These are phyloP conservation scores for Plasmodium billcollinsi DNA, from an alignment of 169 alveolate species.

Conservation along the genomic window DNA sequence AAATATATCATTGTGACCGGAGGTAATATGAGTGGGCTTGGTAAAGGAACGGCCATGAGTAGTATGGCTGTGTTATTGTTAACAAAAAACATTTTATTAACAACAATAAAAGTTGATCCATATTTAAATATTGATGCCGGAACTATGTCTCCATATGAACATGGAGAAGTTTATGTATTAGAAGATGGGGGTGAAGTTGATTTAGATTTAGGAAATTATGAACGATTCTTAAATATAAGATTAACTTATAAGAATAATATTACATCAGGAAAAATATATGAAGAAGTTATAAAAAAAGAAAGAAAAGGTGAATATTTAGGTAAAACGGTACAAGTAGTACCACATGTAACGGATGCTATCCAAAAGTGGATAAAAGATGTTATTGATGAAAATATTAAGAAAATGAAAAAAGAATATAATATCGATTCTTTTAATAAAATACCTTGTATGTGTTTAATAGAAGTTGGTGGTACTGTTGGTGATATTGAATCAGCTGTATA, in stretches of 20 bases:
- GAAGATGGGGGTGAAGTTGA: conserved; percentile 99
- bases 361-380: conserved; percentile 91
- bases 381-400: conserved; percentile 81
- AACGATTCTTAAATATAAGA: conserved; percentile 93
- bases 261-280: conserved; percentile 97
- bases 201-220: conserved; percentile 98
- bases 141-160: conserved; percentile 98
- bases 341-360: conserved; percentile 86
- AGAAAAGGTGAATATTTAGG: conserved; percentile 97
- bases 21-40: conserved; percentile 97
- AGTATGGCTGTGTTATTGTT: conserved; percentile 93
- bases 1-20: conserved; percentile 95
- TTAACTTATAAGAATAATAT: conserved; percentile 92
- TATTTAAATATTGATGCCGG: conserved; percentile 96
- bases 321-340: conserved; percentile 96
- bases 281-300: conserved; percentile 92
- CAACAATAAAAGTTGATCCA: conserved; percentile 98
- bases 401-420: conserved; percentile 69
- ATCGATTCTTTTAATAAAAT: conserved; percentile 70
- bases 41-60: conserved; percentile 96
- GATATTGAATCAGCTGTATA: conserved; percentile 95
- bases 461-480: conserved; percentile 99
- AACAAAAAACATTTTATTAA: conserved; percentile 91
- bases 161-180: conserved; percentile 96
- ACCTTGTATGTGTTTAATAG: conserved; percentile 95